Conservation (phyloP, 163 green algal species). For the Scenedesmus sp. region DNA sequence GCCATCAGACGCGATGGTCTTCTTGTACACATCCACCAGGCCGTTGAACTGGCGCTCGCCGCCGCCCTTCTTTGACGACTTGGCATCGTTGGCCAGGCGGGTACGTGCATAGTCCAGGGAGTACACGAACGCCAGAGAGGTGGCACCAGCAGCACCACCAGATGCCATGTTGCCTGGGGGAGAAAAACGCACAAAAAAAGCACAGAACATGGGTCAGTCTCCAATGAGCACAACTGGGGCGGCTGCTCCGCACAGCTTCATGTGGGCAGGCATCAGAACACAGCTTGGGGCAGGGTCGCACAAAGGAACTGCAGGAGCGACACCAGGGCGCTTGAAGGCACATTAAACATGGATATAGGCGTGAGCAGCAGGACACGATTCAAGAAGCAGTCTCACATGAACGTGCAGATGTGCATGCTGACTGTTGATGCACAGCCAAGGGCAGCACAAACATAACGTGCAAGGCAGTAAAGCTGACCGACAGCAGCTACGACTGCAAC, state of each 20-base stretch:
- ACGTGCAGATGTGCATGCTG: too few species aligned
- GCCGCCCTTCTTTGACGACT: conserved; percentile 77
- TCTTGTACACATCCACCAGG: conserved; percentile 89
- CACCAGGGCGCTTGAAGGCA: too few species aligned
- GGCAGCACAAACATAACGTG: too few species aligned
- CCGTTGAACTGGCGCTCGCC: conserved; percentile 95
- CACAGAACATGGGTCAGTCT: neutral
- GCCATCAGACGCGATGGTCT: conserved; percentile 84
- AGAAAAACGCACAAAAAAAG: conserved; percentile 56
- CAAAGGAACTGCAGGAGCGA: too few species aligned
- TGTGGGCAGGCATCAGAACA: neutral
- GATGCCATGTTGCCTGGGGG: conserved; percentile 95
- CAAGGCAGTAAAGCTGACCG: neutral
- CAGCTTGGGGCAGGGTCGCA: neutral
- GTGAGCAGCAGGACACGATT: too few species aligned
- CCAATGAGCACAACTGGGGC: neutral
- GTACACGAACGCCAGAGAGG: conserved; percentile 99
- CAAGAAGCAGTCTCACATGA: neutral
- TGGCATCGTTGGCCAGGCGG: conserved; percentile 94
- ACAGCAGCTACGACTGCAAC: neutral
- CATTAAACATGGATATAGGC: too few species aligned
- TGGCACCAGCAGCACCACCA: conserved; percentile 92
- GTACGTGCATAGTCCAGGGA: conserved; percentile 99
- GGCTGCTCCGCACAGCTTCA: neutral
- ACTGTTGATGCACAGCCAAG: too few species aligned